Percentiles rank a stretch among this genome's conserved stretches.
phyloP scores from a whole-genome alignment of 1,284 basidiomycete species.

The Leccinum angustisporum region DNA sequence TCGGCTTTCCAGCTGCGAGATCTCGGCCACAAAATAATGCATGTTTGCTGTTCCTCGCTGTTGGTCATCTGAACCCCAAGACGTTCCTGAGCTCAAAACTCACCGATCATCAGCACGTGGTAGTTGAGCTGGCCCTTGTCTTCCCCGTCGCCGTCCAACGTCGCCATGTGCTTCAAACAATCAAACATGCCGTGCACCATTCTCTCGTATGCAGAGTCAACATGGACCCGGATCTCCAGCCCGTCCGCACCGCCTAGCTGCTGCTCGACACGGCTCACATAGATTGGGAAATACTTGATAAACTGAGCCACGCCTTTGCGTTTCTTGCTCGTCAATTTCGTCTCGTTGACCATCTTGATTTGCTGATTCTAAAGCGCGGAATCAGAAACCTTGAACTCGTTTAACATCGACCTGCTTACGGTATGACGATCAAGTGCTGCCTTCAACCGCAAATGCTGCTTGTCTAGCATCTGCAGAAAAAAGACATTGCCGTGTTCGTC shows the following conservation, averaged over 20 bases:
- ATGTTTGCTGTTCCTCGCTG: conserved; percentile 78
- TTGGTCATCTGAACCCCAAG: background rate
- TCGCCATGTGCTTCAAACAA: conserved; percentile 91
- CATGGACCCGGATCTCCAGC: conserved; percentile 75
- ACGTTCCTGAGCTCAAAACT: conserved; percentile 30
- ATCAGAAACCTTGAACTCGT: conserved; percentile 5
- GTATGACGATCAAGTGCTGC: conserved; percentile 75
- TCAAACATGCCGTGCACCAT: conserved; percentile 91
- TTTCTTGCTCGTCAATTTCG: conserved; percentile 89
- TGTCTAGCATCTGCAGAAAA: conserved; percentile 72
- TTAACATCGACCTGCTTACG: conserved; percentile 46
- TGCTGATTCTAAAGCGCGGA: conserved; percentile 67
- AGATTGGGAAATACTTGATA: conserved; percentile 89
- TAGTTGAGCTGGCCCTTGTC: conserved; percentile 98
- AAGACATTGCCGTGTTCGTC: conserved; percentile 80
- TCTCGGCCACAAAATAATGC: conserved; percentile 88
- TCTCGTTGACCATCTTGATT: conserved; percentile 87
- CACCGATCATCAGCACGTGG: conserved; percentile 92
- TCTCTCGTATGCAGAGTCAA: conserved; percentile 85
- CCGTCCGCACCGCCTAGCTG: conserved; percentile 81
- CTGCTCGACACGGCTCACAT: conserved; percentile 81
- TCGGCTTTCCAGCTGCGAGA: conserved; percentile 65
- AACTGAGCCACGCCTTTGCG: conserved; percentile 92
- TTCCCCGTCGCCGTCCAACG: conserved; percentile 85
- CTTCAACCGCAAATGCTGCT: conserved; percentile 78